Conservation (phyloP, 2,329 filamentous ascomycete species). For the Exophiala lecanii-corni region DNA sequence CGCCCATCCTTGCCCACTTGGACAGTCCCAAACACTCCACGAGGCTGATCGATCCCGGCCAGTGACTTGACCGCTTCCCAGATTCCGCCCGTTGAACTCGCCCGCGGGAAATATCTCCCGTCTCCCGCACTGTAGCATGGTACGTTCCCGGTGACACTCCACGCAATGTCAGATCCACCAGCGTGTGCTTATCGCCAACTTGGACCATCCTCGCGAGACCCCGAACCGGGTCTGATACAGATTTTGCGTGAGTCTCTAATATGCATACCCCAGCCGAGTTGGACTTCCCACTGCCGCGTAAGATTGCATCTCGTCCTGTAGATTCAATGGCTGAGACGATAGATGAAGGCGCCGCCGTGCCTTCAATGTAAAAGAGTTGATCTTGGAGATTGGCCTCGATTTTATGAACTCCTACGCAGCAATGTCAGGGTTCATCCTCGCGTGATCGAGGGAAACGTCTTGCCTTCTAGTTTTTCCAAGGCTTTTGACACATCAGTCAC, state of each 20-base stretch:
- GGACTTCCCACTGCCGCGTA: constrained; percentile 79
- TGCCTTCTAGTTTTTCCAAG: constrained; percentile 67
- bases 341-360: constrained; percentile 81
- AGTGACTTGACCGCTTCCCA: constrained; percentile 59
- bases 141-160: constrained; percentile 79
- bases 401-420: constrained; percentile 66
- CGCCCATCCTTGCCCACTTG: constrained; percentile 70
- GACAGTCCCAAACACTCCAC: constrained; percentile 69
- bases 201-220: constrained; percentile 93
- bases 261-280: constrained; percentile 96
- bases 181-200: constrained; percentile 69
- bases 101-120: constrained; percentile 83
- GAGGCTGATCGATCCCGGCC: constrained; percentile 38
- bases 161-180: constrained; percentile 82
- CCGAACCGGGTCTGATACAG: constrained; percentile 64
- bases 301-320: constrained; percentile 88
- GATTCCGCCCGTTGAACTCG: constrained; percentile 74
- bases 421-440: constrained; percentile 6
- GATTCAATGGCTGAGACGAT: constrained; percentile 85
- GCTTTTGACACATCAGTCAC: constrained; percentile 79
- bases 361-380: constrained; percentile 79
- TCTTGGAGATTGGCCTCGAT: constrained; percentile 77
- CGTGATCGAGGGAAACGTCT: constrained; percentile 15
- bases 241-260: constrained; percentile 71
- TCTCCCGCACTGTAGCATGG: constrained; percentile 76